Evolutionary conservation across 2,329 filamentous ascomycete species (phyloP).

Genomic region (Neofusicoccum sp.): DNA sequence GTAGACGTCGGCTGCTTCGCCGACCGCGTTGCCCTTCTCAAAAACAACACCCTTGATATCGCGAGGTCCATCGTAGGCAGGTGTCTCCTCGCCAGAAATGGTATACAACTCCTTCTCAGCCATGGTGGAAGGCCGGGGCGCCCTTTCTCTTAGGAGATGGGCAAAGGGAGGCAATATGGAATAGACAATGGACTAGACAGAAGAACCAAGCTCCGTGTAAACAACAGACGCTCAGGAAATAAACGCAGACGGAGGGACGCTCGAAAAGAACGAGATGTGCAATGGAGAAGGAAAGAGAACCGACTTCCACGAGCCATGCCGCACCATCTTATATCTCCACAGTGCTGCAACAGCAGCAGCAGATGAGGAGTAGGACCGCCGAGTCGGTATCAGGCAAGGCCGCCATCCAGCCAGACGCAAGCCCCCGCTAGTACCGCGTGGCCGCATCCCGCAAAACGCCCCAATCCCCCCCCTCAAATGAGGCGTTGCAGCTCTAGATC

Average conservation of each 20-base stretch:
- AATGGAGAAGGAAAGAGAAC: not conserved
- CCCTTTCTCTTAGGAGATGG: not conserved
- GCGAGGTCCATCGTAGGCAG: not conserved
- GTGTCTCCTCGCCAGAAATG: not conserved
- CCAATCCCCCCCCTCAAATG: too few relatives aligned
- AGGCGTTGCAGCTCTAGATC: too few relatives aligned
- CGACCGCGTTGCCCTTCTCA: slow-evolving; percentile 33
- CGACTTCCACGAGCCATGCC: not conserved
- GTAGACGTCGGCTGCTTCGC: slow-evolving; percentile 56
- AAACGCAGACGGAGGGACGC: not conserved
- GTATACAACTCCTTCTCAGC: slow-evolving; percentile 13
- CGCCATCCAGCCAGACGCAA: too few relatives aligned
- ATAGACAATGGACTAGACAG: not conserved
- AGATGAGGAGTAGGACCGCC: not conserved
- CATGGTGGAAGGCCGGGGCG: not conserved
- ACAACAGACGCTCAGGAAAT: not conserved
- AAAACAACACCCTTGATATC: slow-evolving; percentile 32
- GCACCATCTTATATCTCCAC: slow-evolving; percentile 3
- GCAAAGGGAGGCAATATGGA: not conserved
- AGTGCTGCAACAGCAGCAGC: not conserved
- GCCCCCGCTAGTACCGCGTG: too few relatives aligned
- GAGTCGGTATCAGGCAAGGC: too few relatives aligned
- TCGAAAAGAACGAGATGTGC: not conserved
- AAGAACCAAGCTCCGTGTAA: slow-evolving; percentile 1
- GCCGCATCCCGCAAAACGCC: too few relatives aligned